Conservation (phyloP, 116 monocot genomes). For the Thalassia testudinum region DNA sequence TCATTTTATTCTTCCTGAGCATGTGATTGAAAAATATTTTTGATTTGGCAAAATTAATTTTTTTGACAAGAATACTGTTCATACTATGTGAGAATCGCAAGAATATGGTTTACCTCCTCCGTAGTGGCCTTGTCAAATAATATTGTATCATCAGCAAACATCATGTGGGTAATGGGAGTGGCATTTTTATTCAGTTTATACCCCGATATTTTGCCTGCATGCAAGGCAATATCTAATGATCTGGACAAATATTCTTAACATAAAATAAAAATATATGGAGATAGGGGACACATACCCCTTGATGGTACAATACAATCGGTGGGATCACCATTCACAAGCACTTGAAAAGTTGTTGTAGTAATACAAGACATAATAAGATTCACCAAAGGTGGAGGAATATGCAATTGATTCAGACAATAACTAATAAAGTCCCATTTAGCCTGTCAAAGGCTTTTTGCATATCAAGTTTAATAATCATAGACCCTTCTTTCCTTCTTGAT, state of each 20-base stretch:
- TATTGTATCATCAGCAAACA: not conserved
- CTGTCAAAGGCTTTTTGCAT: no score
- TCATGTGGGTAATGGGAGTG: not conserved
- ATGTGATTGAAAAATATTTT: no score
- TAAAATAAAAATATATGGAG: not conserved
- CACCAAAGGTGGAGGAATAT: no score
- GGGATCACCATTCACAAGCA: no score
- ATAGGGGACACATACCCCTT: not conserved
- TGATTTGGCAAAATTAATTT: not conserved
- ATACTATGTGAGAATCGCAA: not conserved
- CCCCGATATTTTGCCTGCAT: not conserved
- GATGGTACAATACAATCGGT: not conserved
- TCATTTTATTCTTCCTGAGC: no score
- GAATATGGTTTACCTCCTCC: not conserved
- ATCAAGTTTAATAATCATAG: no score
- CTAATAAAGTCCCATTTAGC: no score
- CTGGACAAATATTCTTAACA: not conserved
- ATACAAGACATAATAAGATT: no score
- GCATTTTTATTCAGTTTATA: not conserved
- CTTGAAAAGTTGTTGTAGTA: no score
- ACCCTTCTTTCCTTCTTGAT: no score
- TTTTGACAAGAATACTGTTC: not conserved
- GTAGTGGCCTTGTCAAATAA: not conserved
- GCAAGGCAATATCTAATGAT: not conserved
- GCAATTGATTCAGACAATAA: no score